Conservation (phyloP, 2,329 filamentous ascomycete genomes). For the Sclerotinia minor region DNA sequence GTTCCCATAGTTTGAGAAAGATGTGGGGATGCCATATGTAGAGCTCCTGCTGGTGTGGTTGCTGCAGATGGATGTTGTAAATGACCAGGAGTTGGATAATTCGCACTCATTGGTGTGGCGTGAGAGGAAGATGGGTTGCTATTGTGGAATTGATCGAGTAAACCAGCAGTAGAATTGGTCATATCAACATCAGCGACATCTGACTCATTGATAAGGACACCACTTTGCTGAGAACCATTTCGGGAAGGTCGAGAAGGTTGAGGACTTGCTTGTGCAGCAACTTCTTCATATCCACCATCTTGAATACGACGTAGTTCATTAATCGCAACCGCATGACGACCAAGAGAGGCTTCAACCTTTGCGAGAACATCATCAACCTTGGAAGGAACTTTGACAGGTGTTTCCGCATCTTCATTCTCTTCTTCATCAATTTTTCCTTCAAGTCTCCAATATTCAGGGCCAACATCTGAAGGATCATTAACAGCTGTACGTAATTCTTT, state of each 20-base stretch:
- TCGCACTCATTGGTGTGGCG: conserved; percentile 57
- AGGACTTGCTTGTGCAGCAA: conserved; percentile 37
- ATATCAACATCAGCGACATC: conserved; percentile 56
- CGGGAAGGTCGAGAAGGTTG: conserved; percentile 55
- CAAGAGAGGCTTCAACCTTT: conserved; percentile 71
- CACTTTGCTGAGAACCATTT: conserved; percentile 55
- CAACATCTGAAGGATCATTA: conserved; percentile 54
- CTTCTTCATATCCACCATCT: conserved; percentile 71
- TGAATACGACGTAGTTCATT: conserved; percentile 70
- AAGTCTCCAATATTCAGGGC: conserved; percentile 62
- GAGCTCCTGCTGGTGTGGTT: conserved; percentile 51
- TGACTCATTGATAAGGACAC: conserved; percentile 57
- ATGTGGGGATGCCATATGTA: conserved; percentile 48
- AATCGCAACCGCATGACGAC: conserved; percentile 64
- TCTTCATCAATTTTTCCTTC: conserved; percentile 59
- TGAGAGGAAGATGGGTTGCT: conserved; percentile 54
- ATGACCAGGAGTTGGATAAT: conserved; percentile 59
- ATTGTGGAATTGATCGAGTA: conserved; percentile 69
- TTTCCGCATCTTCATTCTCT: conserved; percentile 43
- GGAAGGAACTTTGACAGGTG: conserved; percentile 40
- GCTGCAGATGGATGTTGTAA: conserved; percentile 59
- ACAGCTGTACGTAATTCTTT: conserved; percentile 68
- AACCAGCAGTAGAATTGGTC: conserved; percentile 60
- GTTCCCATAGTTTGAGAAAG: conserved; percentile 36
- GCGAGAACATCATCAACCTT: conserved; percentile 72